Percentiles rank a stretch among this genome's conserved stretches.
Evolutionary conservation across 2,329 filamentous ascomycete species (phyloP).

Genomic region (Microdochium nivale): DNA sequence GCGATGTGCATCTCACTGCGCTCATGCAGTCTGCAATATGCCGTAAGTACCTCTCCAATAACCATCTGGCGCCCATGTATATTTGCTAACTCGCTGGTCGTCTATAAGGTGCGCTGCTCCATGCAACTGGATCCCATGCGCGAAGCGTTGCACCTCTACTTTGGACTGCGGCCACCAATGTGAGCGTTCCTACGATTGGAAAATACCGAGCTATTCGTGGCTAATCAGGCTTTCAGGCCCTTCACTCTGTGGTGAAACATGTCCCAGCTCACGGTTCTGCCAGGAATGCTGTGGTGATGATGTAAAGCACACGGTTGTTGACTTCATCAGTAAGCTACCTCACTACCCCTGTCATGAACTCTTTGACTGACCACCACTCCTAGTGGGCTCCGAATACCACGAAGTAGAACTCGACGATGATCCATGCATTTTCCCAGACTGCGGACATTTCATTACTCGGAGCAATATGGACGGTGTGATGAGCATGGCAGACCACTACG

Average conservation of each 20-base stretch:
- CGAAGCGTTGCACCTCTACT: constrained; percentile 41
- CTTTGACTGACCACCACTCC: too few relatives aligned
- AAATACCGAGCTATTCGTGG: not conserved
- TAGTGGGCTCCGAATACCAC: constrained; percentile 40
- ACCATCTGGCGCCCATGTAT: not conserved
- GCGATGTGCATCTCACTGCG: constrained; percentile 44
- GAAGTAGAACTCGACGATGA: constrained; percentile 50
- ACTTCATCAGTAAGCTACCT: too few relatives aligned
- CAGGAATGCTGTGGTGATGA: constrained; percentile 41
- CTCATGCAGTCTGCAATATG: constrained; percentile 37
- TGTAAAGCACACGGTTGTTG: constrained; percentile 39
- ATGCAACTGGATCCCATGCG: constrained; percentile 59
- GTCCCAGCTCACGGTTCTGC: constrained; percentile 43
- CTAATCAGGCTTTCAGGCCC: constrained; percentile 25
- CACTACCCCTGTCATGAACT: too few relatives aligned
- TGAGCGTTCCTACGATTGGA: constrained; percentile 7
- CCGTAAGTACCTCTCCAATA: constrained; percentile 10
- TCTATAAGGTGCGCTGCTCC: constrained; percentile 48
- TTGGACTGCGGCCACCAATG: constrained; percentile 55
- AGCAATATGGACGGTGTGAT: constrained; percentile 54
- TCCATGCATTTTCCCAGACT: constrained; percentile 53
- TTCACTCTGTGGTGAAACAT: constrained; percentile 55
- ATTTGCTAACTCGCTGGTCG: too few relatives aligned
- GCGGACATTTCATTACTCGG: constrained; percentile 54
- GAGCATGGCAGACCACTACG: constrained; percentile 41